phyloP scores from a whole-genome alignment of 225 moss, liverwort and hornwort species.

The Pleurozium schreberi region DNA sequence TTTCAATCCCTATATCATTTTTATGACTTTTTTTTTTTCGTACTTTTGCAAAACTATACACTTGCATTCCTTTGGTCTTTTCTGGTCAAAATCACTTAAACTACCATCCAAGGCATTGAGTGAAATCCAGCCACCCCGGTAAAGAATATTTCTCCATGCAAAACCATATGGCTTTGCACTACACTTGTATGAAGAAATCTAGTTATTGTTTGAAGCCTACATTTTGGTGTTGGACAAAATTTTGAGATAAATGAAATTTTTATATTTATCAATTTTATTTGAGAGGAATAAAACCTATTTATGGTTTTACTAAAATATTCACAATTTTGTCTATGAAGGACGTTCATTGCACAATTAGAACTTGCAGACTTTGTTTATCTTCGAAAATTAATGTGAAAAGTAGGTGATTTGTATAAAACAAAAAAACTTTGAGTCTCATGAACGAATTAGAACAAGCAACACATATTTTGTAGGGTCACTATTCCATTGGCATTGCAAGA shows the following conservation, averaged over 20 bases:
- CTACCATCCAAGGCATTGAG: not conserved
- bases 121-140: rapidly evolving
- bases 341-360: not conserved
- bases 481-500: too few relatives aligned
- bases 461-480: too few relatives aligned
- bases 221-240: not conserved
- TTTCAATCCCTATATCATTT: not conserved
- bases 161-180: not conserved
- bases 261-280: not conserved
- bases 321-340: too few relatives aligned
- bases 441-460: too few relatives aligned
- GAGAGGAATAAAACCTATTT: rapidly evolving
- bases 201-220: not conserved
- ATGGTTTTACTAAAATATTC: not conserved
- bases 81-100: not conserved
- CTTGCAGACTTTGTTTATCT: not conserved
- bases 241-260: not conserved
- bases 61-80: not conserved
- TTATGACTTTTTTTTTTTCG: not conserved
- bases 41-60: not conserved
- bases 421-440: too few relatives aligned
- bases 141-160: rapidly evolving
- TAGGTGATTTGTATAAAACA: not conserved
- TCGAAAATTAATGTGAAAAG: not conserved
- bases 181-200: rapidly evolving